Evolutionary conservation across 2,329 filamentous ascomycete species (phyloP).

Genomic region (Lasiodiplodia hormozganensis): DNA sequence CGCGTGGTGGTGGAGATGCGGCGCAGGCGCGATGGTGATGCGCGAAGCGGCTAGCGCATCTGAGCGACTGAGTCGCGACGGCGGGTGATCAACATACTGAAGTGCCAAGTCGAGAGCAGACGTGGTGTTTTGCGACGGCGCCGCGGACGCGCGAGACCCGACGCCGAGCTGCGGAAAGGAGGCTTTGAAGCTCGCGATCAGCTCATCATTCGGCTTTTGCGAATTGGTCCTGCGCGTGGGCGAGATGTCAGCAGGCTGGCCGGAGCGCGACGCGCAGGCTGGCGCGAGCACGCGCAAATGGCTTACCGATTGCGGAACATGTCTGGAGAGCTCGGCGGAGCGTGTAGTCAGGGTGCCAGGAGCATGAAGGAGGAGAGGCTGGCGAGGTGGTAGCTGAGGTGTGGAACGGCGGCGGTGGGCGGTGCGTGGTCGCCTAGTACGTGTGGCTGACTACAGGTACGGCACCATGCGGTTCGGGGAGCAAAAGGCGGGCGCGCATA

Average conservation of each 20-base stretch:
- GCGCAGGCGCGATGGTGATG: slow-evolving; percentile 9
- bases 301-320: slow-evolving; percentile 59
- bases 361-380: slow-evolving; percentile 39
- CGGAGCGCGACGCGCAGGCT: slow-evolving; percentile 13
- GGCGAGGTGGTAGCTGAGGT: slow-evolving; percentile 5
- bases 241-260: slow-evolving; percentile 24
- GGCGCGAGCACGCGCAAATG: neutral
- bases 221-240: slow-evolving; percentile 68
- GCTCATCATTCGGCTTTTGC: slow-evolving; percentile 84
- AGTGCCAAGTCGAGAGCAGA: slow-evolving; percentile 52
- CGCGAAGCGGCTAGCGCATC: slow-evolving; percentile 29
- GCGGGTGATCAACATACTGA: slow-evolving; percentile 47
- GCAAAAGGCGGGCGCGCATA: slow-evolving; percentile 25
- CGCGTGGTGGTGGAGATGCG: slow-evolving; percentile 4
- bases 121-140: slow-evolving; percentile 44
- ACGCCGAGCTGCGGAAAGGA: slow-evolving; percentile 74
- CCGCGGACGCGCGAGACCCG: slow-evolving; percentile 52
- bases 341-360: slow-evolving; percentile 34
- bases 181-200: slow-evolving; percentile 83
- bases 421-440: slow-evolving; percentile 23
- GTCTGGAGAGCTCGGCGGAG: slow-evolving; percentile 42
- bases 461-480: slow-evolving; percentile 23
- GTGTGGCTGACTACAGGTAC: slow-evolving; percentile 27
- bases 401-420: slow-evolving; percentile 23
- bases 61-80: slow-evolving; percentile 30